These are phyloP conservation scores for Phaeophleospora eucalypticola DNA, from an alignment of 2,329 filamentous ascomycete genomes.

Conservation along the genomic window DNA sequence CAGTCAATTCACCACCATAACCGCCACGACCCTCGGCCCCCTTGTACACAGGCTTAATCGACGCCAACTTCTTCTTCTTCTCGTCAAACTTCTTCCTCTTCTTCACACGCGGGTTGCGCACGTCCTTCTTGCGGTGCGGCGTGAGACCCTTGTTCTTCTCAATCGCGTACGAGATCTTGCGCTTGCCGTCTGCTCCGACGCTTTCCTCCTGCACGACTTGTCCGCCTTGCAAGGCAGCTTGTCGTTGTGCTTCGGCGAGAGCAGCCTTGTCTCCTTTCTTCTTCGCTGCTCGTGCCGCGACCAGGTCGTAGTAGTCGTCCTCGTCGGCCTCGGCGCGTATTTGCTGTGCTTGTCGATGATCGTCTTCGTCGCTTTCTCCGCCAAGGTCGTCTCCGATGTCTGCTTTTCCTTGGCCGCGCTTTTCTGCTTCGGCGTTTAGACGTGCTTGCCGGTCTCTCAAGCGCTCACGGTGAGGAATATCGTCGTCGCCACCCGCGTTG, in stretches of 20 bases:
- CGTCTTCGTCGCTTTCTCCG: constrained; percentile 65
- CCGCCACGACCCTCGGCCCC: constrained; percentile 78
- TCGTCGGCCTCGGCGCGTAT: constrained; percentile 49
- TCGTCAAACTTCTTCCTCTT: constrained; percentile 95
- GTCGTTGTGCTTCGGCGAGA: constrained; percentile 52
- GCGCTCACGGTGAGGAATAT: constrained; percentile 85
- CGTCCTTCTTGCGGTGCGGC: constrained; percentile 87
- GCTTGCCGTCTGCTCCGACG: constrained; percentile 78
- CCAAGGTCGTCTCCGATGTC: constrained; percentile 62
- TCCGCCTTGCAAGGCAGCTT: constrained; percentile 54
- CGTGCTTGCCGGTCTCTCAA: constrained; percentile 79
- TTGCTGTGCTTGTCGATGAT: constrained; percentile 52
- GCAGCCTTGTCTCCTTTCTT: constrained; percentile 74
- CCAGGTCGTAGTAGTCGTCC: constrained; percentile 85
- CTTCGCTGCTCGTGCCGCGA: constrained; percentile 62
- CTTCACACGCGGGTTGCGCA: constrained; percentile 92
- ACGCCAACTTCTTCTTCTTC: constrained; percentile 94
- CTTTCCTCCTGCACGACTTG: constrained; percentile 64
- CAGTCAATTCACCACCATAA: constrained; percentile 86
- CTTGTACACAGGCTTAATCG: constrained; percentile 80
- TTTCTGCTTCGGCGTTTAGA: constrained; percentile 83
- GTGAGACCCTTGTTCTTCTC: constrained; percentile 96
- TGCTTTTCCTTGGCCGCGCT: constrained; percentile 66
- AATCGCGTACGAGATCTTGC: constrained; percentile 89
- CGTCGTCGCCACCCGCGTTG: constrained; percentile 72